These are phyloP conservation scores for Eimeria mitis DNA, from an alignment of 169 alveolate species.

Conservation along the genomic window DNA sequence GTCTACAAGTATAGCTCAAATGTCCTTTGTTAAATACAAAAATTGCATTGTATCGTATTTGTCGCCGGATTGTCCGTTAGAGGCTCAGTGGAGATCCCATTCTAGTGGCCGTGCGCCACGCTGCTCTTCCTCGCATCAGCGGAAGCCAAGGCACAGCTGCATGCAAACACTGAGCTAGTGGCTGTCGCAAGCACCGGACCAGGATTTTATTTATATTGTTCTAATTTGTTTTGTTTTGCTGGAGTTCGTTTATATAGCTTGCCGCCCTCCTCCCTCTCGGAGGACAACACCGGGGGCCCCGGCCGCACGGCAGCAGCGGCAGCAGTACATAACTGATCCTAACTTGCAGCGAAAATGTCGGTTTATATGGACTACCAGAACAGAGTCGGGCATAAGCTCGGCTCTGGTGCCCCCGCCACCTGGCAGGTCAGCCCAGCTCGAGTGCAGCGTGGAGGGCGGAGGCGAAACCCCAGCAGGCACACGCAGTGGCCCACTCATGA, in stretches of 20 bases:
- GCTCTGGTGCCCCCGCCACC: slow-evolving; percentile 99
- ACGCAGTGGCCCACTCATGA: background rate
- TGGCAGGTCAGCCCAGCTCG: slow-evolving; percentile 86
- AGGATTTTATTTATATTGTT: background rate
- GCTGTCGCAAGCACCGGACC: background rate
- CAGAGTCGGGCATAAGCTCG: slow-evolving; percentile 99
- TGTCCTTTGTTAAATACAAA: too few species aligned
- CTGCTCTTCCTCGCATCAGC: background rate
- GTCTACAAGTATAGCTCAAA: too few species aligned
- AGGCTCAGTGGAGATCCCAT: too few species aligned
- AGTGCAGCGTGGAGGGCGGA: background rate
- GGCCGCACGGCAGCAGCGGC: background rate
- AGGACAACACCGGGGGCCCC: background rate
- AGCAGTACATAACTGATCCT: background rate
- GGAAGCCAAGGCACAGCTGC: background rate
- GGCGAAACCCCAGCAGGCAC: background rate
- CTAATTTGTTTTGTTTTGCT: background rate
- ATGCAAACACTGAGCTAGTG: background rate
- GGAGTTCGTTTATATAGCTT: background rate
- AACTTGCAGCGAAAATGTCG: slow-evolving; percentile 82
- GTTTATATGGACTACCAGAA: slow-evolving; percentile 96
- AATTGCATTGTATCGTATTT: too few species aligned
- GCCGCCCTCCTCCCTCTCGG: background rate
- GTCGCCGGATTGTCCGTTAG: too few species aligned
- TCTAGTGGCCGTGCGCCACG: too few species aligned